Evolutionary conservation across 2,329 filamentous ascomycete genomes (phyloP).

Genomic region (Fusarium camptoceras): DNA sequence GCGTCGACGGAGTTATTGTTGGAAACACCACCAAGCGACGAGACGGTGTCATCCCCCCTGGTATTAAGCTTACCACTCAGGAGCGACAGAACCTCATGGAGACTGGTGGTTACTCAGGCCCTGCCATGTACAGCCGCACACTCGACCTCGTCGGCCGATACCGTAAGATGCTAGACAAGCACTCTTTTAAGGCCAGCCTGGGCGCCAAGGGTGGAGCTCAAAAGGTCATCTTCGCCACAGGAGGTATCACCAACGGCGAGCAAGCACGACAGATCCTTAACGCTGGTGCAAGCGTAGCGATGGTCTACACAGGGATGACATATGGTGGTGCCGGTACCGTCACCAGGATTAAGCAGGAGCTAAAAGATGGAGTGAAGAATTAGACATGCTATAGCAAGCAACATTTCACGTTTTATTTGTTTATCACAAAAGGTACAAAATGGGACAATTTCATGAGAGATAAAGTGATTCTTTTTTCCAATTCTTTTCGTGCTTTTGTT

Average conservation of each 20-base stretch:
- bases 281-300: slow-evolving; percentile 89
- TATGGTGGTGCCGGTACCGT: slow-evolving; percentile 74
- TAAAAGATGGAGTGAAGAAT: slow-evolving; percentile 58
- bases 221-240: slow-evolving; percentile 93
- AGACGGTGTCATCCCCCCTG: slow-evolving; percentile 74
- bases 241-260: slow-evolving; percentile 88
- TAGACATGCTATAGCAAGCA: slow-evolving; percentile 36
- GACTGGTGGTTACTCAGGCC: slow-evolving; percentile 90
- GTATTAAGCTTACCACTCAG: slow-evolving; percentile 70
- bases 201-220: slow-evolving; percentile 51
- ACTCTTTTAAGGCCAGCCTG: slow-evolving; percentile 49
- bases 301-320: slow-evolving; percentile 85
- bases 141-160: slow-evolving; percentile 84
- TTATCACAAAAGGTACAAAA: slow-evolving; percentile 17
- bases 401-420: slow-evolving; percentile 41
- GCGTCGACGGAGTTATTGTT: slow-evolving; percentile 95
- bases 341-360: slow-evolving; percentile 73
- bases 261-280: slow-evolving; percentile 86
- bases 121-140: slow-evolving; percentile 86
- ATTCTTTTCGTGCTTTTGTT: neutral
- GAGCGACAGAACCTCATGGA: slow-evolving; percentile 79
- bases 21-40: slow-evolving; percentile 95
- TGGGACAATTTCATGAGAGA: slow-evolving; percentile 3
- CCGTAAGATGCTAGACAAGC: slow-evolving; percentile 72
- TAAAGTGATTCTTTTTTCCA: neutral